Evolutionary conservation across 2,329 filamentous ascomycete species (phyloP), one percentile per base, ranked within the genome.

Genomic region (Parastagonospora nodorum): DNA sequence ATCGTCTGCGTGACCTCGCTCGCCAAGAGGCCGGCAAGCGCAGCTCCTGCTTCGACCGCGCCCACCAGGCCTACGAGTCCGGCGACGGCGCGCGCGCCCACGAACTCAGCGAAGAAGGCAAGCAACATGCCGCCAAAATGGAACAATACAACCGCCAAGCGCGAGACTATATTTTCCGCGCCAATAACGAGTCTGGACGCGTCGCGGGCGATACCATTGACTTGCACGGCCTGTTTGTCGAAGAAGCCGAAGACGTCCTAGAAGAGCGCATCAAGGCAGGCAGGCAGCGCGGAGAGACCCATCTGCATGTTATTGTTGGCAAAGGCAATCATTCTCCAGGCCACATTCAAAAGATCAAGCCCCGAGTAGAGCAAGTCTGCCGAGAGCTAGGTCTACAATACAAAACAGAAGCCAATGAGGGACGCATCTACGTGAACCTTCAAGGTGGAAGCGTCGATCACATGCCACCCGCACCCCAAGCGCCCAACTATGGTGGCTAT

Each of bases 251-350:
- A 78, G 84, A 90, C 58, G 94, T 97, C 50, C 79, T 97, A 16
- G 90, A 93, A 77, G 82, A 90, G 74, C 83, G 94, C 60, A 96
- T 99, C 68, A 84, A 85, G 60, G 87, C 89, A 61, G 92, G 92
- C 51, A 84, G 85, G 70, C 74, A 82, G 45, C 82, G 84, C 31
- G 90, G 90, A 0, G 88, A 96, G 77, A 84, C 80, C 15, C 90
- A 96, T 76, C 78, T 99, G 48, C 92, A 96, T 76, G 92, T 96
- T 35, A 97, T 99, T 67, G 93, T 97, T 28, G 94, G 94, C 67
- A 96, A 93, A 75, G 94, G 94, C 2, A 94, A 95, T 73, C 94
- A 99, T 77, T 90, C 86, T 43, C 79, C 77, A 8, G 84, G 87
- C 59, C 88, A 94, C 66, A 82, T 97, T 19, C 91, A 96, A 75